phyloP scores from a whole-genome alignment of 257 asterid genomes.

The Fraxinus quadrangulata region DNA sequence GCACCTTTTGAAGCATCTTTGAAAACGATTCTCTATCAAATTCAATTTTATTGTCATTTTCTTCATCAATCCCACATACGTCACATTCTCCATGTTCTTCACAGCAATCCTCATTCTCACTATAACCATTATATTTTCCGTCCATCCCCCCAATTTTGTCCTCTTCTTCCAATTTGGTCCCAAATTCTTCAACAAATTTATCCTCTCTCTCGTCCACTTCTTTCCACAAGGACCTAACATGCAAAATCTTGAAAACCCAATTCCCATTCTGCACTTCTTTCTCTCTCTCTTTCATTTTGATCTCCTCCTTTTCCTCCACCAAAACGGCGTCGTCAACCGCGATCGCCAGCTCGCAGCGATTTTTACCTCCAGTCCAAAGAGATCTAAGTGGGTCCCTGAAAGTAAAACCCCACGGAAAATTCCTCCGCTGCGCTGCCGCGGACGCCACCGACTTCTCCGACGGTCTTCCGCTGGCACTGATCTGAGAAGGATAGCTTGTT shows the following conservation, averaged over 20 bases:
- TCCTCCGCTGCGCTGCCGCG: slow-evolving; percentile 31
- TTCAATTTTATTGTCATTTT: slow-evolving; percentile 47
- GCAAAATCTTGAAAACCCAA: slow-evolving; percentile 82
- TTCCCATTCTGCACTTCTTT: slow-evolving; percentile 41
- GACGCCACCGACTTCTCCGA: slow-evolving; percentile 39
- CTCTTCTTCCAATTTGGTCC: slow-evolving; percentile 31
- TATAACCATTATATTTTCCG: slow-evolving; percentile 4
- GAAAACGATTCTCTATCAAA: slow-evolving; percentile 78
- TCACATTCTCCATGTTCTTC: slow-evolving; percentile 51
- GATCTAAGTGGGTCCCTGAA: slow-evolving; percentile 78
- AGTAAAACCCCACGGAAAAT: slow-evolving; percentile 75
- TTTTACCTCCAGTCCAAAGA: slow-evolving; percentile 61
- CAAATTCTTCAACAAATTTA: slow-evolving; percentile 34
- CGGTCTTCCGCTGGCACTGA: slow-evolving; percentile 45
- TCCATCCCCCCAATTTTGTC: slow-evolving; percentile 13
- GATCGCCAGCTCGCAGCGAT: slow-evolving; percentile 57
- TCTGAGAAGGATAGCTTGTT: slow-evolving; percentile 33
- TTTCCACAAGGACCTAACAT: slow-evolving; percentile 63
- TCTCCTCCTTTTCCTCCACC: slow-evolving; percentile 56
- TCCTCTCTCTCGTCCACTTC: slow-evolving; percentile 32
- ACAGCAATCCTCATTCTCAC: slow-evolving; percentile 11
- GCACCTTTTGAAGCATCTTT: slow-evolving; percentile 72
- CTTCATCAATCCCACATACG: slow-evolving; percentile 47
- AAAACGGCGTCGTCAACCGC: slow-evolving; percentile 65
- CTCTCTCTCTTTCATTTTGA: slow-evolving; percentile 16